phyloP scores from a whole-genome alignment of 495 filamentous ascomycete genomes.

The Daldinia bambusicola region DNA sequence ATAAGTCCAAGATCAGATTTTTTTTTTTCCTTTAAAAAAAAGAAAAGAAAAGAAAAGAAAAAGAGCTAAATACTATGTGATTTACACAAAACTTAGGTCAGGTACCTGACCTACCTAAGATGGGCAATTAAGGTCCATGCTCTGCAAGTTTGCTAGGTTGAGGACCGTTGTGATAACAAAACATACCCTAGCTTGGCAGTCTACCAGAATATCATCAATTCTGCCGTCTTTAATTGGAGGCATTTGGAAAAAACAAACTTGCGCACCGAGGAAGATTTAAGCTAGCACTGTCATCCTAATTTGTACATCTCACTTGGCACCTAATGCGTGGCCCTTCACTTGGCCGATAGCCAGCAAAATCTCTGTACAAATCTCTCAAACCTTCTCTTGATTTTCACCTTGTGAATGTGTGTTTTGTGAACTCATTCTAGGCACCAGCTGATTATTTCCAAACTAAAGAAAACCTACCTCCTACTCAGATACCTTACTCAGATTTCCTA shows the following conservation, averaged over 20 bases:
- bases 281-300: background rate
- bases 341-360: background rate
- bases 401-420: no score
- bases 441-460: background rate
- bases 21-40: background rate
- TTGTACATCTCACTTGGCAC: background rate
- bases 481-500: background rate
- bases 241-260: background rate
- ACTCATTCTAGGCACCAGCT: background rate
- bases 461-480: no score
- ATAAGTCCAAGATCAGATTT: background rate
- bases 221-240: background rate
- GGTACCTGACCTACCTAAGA: background rate
- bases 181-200: no score
- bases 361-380: background rate
- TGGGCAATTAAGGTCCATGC: constrained; percentile 10
- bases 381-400: background rate
- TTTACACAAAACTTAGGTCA: background rate
- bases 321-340: background rate
- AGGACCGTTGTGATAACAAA: background rate
- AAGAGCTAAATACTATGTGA: constrained; percentile 9
- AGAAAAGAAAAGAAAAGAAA: no score
- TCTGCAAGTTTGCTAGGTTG: constrained; percentile 7
- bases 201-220: background rate
- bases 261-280: background rate